Percentiles rank a stretch among this genome's conserved stretches.
Conservation (phyloP, 345 rosid genomes). For the Hirschfeldia incana region DNA sequence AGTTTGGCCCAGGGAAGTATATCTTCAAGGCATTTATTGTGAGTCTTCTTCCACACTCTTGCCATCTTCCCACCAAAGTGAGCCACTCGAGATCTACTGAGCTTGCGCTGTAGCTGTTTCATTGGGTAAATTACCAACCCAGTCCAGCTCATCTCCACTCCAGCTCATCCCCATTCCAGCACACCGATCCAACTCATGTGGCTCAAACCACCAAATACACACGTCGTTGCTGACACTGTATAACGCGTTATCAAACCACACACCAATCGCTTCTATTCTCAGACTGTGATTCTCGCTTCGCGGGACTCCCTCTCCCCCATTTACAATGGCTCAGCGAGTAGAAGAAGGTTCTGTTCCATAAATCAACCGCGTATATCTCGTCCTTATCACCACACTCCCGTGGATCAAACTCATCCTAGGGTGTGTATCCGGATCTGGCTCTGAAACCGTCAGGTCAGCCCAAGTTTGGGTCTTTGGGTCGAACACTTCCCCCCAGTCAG, state of each 20-base stretch:
- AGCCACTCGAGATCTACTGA: neutral
- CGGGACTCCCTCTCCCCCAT: neutral
- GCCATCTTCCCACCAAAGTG: neutral
- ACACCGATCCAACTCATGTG: neutral
- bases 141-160: neutral
- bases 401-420: neutral
- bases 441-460: neutral
- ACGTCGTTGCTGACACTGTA: neutral
- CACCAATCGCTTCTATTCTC: neutral
- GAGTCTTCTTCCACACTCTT: neutral
- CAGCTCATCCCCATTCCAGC: neutral
- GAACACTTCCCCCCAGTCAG: neutral
- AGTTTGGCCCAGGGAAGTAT: neutral
- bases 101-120: neutral
- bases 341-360: neutral
- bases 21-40: neutral
- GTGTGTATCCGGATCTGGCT: neutral
- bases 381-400: neutral
- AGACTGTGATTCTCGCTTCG: neutral
- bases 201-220: neutral
- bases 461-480: neutral
- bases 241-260: neutral
- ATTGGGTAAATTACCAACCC: neutral
- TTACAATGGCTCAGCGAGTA: neutral
- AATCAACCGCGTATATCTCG: neutral